These are phyloP conservation scores for Pichia eremophila DNA, from an alignment of 805 yeast species.

Conservation along the genomic window DNA sequence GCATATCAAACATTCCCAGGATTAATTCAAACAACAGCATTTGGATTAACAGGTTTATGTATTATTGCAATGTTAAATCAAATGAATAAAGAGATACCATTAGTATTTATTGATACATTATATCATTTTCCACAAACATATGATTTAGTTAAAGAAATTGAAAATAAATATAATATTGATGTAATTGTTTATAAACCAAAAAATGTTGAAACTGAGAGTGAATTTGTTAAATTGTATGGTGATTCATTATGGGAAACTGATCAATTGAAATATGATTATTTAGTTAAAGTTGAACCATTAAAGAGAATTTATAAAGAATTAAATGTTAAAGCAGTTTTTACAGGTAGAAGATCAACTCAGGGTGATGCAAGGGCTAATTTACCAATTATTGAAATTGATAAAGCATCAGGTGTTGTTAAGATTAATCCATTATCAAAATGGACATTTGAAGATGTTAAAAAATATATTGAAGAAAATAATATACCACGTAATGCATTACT, in stretches of 20 bases:
- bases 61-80: conserved; percentile 75
- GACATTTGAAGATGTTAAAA: conserved; percentile 64
- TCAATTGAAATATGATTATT: conserved; percentile 71
- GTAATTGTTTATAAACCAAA: conserved; percentile 63
- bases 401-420: conserved; percentile 60
- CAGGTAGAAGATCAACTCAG: conserved; percentile 85
- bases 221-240: conserved; percentile 63
- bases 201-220: conserved; percentile 44
- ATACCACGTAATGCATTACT: conserved; percentile 84
- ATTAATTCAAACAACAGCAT: conserved; percentile 86
- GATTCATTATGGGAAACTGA: conserved; percentile 74
- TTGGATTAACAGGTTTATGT: conserved; percentile 86
- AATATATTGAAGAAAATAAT: conserved; percentile 54
- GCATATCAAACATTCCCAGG: conserved; percentile 74
- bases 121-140: conserved; percentile 94
- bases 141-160: conserved; percentile 52
- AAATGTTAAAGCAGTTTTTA: conserved; percentile 73
- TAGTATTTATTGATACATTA: conserved; percentile 82
- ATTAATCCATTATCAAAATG: conserved; percentile 84
- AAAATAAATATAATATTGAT: conserved; percentile 41
- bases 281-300: conserved; percentile 89
- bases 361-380: conserved; percentile 74
- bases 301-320: conserved; percentile 73
- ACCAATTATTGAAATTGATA: conserved; percentile 70
- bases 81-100: conserved; percentile 39